Percentiles rank a stretch among this genome's conserved stretches.
phyloP scores from a whole-genome alignment of 1,284 basidiomycete species.

The Leccinum solheimii region DNA sequence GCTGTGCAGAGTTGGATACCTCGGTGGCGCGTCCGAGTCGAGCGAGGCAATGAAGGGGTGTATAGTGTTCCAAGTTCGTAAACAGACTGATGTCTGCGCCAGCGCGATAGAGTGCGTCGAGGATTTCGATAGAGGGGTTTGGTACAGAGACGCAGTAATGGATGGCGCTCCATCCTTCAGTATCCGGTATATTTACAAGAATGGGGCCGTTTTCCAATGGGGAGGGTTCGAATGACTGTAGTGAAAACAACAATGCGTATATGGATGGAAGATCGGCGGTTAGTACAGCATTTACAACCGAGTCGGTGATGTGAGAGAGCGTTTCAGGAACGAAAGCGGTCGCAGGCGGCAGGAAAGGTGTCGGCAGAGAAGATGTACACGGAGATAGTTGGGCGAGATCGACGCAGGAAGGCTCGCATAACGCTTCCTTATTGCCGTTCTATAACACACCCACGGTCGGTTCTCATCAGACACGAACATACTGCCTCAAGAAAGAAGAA shows the following conservation, averaged over 20 bases:
- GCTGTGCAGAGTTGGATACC: slow-evolving; percentile 38
- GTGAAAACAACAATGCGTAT: slow-evolving; percentile 56
- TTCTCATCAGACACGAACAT: slow-evolving; percentile 4
- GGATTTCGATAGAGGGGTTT: slow-evolving; percentile 56
- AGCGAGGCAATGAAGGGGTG: slow-evolving; percentile 70
- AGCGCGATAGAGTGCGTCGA: slow-evolving; percentile 69
- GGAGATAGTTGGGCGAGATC: slow-evolving; percentile 30
- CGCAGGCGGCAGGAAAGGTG: slow-evolving; percentile 14
- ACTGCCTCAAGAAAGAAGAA: not conserved
- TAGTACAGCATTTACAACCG: slow-evolving; percentile 53
- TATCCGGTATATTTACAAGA: slow-evolving; percentile 63
- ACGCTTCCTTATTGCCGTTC: slow-evolving; percentile 33
- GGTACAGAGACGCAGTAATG: slow-evolving; percentile 63
- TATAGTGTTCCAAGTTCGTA: slow-evolving; percentile 62
- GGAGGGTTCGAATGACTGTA: slow-evolving; percentile 41
- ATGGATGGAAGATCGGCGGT: slow-evolving; percentile 50
- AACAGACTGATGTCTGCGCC: slow-evolving; percentile 72
- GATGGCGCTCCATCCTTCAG: slow-evolving; percentile 66
- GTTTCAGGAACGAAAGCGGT: slow-evolving; percentile 40
- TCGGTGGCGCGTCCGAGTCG: slow-evolving; percentile 45
- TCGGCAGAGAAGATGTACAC: slow-evolving; percentile 16
- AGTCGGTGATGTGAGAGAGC: slow-evolving; percentile 43
- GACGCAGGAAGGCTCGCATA: slow-evolving; percentile 29
- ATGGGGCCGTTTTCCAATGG: slow-evolving; percentile 45
- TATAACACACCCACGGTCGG: slow-evolving; percentile 18